A percentile compares a stretch with the other conserved stretches of the same genome.
Evolutionary conservation across 495 filamentous ascomycete genomes (phyloP).

Genomic region (Trichoderma gamsii): DNA sequence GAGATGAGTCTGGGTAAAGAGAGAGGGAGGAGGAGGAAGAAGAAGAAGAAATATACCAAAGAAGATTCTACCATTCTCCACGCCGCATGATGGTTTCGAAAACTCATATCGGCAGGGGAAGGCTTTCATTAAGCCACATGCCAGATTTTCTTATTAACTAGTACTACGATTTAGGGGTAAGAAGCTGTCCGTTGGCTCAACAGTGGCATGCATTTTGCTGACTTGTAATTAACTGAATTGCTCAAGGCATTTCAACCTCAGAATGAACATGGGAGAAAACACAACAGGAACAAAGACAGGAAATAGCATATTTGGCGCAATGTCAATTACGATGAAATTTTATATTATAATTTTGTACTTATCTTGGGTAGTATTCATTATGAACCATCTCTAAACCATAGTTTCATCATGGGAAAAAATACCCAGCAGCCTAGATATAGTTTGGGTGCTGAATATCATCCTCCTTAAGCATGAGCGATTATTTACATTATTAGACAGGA

Average conservation of each 20-base stretch:
- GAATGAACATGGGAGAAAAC: neutral
- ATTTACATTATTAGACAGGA: no score
- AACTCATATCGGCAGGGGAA: neutral
- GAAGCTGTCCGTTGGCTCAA: conserved; percentile 7
- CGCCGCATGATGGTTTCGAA: neutral
- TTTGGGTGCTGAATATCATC: no score
- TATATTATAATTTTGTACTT: no score
- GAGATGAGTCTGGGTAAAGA: conserved; percentile 21
- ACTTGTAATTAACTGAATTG: neutral
- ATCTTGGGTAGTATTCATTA: no score
- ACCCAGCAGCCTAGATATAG: no score
- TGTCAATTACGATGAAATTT: no score
- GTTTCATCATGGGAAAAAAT: no score
- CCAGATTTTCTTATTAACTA: neutral
- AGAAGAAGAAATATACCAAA: neutral
- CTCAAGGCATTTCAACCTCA: neutral
- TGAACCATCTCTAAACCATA: no score
- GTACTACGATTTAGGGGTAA: conserved; percentile 1
- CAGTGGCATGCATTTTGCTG: neutral
- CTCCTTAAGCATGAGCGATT: no score
- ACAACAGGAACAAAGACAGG: neutral
- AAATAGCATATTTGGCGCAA: neutral
- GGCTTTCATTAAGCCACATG: neutral
- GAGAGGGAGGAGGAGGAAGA: neutral
- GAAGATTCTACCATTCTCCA: neutral